Evolutionary conservation across 1,139 yeast genomes (phyloP).

Genomic region (Yamadazyma sp.): DNA sequence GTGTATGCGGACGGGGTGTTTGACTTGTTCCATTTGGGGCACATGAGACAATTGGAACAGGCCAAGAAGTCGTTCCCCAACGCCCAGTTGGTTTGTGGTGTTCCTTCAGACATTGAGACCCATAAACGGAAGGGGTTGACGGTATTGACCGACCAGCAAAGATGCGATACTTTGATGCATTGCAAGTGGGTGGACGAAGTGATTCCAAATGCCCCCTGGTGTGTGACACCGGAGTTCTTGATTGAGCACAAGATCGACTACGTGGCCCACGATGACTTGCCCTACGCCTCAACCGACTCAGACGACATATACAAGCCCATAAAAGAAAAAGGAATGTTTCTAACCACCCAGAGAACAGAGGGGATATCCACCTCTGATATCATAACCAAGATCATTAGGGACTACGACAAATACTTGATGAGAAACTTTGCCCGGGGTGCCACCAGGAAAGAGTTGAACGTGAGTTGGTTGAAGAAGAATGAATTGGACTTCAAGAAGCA

Average conservation of each 20-base stretch:
- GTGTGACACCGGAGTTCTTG: slow-evolving; percentile 81
- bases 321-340: slow-evolving; percentile 84
- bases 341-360: slow-evolving; percentile 94
- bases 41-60: slow-evolving; percentile 95
- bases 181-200: slow-evolving; percentile 99
- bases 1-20: slow-evolving; percentile 97
- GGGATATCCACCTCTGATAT: slow-evolving; percentile 96
- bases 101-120: slow-evolving; percentile 87
- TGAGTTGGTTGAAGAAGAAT: slow-evolving; percentile 95
- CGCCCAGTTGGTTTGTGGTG: slow-evolving; percentile 83
- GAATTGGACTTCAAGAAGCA: slow-evolving; percentile 93
- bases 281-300: slow-evolving; percentile 82
- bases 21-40: slow-evolving; percentile 94
- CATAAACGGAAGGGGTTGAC: slow-evolving; percentile 93
- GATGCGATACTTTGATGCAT: slow-evolving; percentile 84
- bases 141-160: slow-evolving; percentile 81
- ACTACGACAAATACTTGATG: slow-evolving; percentile 94
- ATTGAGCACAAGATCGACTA: slow-evolving; percentile 82
- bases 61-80: slow-evolving; percentile 91
- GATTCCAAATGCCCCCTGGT: slow-evolving; percentile 93
- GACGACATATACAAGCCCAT: slow-evolving; percentile 94
- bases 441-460: slow-evolving; percentile 91
- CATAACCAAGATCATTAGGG: slow-evolving; percentile 89
- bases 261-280: slow-evolving; percentile 97
- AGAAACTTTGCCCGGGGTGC: slow-evolving; percentile 98